These are phyloP conservation scores for Luffa acutangula DNA, from an alignment of 306 rosid species.

Conservation along the genomic window DNA sequence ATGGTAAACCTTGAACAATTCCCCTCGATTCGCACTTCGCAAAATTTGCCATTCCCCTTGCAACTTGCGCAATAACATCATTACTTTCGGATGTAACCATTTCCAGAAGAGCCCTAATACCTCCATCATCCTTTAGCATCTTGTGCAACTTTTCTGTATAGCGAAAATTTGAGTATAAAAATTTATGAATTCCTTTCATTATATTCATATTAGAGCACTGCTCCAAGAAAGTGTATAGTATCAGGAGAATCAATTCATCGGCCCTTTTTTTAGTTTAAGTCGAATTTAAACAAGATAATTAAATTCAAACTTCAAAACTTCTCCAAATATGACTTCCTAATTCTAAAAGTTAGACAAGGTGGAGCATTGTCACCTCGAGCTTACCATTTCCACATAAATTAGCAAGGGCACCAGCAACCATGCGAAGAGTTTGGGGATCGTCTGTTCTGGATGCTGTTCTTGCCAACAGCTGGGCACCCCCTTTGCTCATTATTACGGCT, in stretches of 20 bases:
- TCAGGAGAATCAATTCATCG: background rate
- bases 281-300: background rate
- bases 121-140: conserved; percentile 53
- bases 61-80: conserved; percentile 59
- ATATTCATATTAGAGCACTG: background rate
- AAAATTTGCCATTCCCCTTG: conserved; percentile 58
- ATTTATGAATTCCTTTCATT: background rate
- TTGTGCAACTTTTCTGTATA: conserved; percentile 40
- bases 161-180: conserved; percentile 3
- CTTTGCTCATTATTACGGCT: conserved; percentile 46
- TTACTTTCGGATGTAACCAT: conserved; percentile 39
- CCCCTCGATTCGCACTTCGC: conserved; percentile 63
- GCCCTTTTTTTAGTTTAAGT: background rate
- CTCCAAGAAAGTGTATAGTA: background rate
- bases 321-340: background rate
- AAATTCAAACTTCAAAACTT: background rate
- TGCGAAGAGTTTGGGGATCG: conserved; percentile 56
- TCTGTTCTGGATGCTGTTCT: conserved; percentile 35
- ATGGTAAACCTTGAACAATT: conserved; percentile 33
- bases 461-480: conserved; percentile 49
- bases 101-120: conserved; percentile 45
- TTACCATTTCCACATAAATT: conserved; percentile 76
- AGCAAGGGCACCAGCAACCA: conserved; percentile 73
- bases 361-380: background rate
- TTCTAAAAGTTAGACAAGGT: background rate